Evolutionary conservation across 2,329 filamentous ascomycete species (phyloP).

Genomic region (Exophiala bonariae): DNA sequence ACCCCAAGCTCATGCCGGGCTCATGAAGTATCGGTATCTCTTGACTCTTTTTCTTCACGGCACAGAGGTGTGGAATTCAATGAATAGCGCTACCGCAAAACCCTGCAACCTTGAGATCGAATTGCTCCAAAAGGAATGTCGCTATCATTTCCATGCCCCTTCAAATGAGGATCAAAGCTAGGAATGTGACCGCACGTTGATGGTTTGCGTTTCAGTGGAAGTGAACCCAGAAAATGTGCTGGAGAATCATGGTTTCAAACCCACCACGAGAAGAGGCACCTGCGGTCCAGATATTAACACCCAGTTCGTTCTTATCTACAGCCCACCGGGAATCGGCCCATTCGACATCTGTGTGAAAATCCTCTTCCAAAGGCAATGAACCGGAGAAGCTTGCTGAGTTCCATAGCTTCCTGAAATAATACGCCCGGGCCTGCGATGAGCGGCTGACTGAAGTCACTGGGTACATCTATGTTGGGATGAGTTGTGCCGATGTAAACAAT

Average conservation of each 20-base stretch:
- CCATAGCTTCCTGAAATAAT: constrained; percentile 40
- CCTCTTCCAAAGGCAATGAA: constrained; percentile 29
- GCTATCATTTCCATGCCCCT: too few relatives aligned
- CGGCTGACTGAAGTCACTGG: constrained; percentile 43
- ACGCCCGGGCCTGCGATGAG: constrained; percentile 41
- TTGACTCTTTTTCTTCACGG: too few relatives aligned
- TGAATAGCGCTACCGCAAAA: too few relatives aligned
- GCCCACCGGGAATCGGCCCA: constrained; percentile 12
- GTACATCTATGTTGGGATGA: constrained; percentile 43
- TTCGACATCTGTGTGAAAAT: constrained; percentile 30
- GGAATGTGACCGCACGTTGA: too few relatives aligned
- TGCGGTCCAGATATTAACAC: constrained; percentile 9
- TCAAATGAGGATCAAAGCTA: too few relatives aligned
- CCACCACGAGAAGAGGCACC: constrained; percentile 6
- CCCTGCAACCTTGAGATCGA: too few relatives aligned
- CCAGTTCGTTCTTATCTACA: constrained; percentile 20
- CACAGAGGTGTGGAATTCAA: too few relatives aligned
- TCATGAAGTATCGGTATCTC: too few relatives aligned
- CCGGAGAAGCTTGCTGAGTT: constrained; percentile 40
- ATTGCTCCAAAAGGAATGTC: too few relatives aligned
- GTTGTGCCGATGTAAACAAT: constrained; percentile 37
- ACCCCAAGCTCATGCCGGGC: too few relatives aligned
- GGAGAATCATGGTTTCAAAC: not conserved
- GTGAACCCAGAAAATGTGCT: too few relatives aligned
- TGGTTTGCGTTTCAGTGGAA: too few relatives aligned